Conservation (phyloP, 106 monocot species). For the Allium fistulosum region DNA sequence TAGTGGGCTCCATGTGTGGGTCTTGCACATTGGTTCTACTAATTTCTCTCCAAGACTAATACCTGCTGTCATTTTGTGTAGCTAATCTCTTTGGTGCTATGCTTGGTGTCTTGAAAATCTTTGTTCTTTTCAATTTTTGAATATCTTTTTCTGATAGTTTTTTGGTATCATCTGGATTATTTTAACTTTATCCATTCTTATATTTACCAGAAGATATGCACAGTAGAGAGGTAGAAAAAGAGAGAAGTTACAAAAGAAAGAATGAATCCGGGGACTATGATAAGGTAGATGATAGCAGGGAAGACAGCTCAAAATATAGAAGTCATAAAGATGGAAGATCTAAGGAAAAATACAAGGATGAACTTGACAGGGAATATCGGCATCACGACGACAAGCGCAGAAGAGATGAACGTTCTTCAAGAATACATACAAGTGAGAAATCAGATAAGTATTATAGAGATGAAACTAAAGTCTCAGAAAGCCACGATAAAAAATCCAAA, state of each 20-base stretch:
- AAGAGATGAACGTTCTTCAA: slow-evolving; percentile 32
- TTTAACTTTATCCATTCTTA: slow-evolving; percentile 2
- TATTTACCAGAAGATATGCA: slow-evolving; percentile 22
- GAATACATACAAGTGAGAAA: slow-evolving; percentile 29
- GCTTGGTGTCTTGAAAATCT: neutral
- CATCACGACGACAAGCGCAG: slow-evolving; percentile 24
- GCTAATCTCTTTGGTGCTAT: neutral
- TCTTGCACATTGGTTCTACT: no score
- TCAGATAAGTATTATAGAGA: slow-evolving; percentile 43
- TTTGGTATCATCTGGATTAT: no score
- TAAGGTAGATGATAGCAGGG: slow-evolving; percentile 29
- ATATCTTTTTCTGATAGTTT: neutral
- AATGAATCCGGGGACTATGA: slow-evolving; percentile 39
- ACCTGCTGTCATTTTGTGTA: neutral
- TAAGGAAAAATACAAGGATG: slow-evolving; percentile 42
- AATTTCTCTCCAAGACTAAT: no score
- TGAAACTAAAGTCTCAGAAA: slow-evolving; percentile 31
- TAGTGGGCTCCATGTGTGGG: no score
- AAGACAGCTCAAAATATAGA: slow-evolving; percentile 33
- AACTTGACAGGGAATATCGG: slow-evolving; percentile 50
- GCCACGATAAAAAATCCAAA: slow-evolving; percentile 42
- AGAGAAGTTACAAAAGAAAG: slow-evolving; percentile 26
- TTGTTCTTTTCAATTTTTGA: neutral
- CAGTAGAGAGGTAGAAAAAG: slow-evolving; percentile 38
- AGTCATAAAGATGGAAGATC: slow-evolving; percentile 32